Evolutionary conservation across 2,329 filamentous ascomycete species (phyloP), one percentile per base, ranked within the genome.

Genomic region (Fusarium sp.): DNA sequence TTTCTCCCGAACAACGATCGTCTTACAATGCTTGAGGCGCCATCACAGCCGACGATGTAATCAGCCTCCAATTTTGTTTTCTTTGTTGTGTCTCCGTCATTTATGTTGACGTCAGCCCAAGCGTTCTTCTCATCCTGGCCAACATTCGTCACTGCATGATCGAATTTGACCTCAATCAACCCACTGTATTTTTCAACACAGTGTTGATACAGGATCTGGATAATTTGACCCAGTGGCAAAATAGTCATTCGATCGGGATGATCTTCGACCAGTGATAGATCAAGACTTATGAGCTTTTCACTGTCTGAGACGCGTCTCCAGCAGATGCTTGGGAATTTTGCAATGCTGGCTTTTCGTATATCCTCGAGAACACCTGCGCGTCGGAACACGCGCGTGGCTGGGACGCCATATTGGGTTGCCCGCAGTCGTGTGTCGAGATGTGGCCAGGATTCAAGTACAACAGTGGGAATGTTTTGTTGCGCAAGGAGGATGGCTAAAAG

Each of bases 211-310:
- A 61, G 5, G 1, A 61, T 59, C 18, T 61, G 27, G 9, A 61
- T 59, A 1, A 61, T 61, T 20, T 61, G 42, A 0, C 58, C 58
- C 2, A 61, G 54, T 3, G 58, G 54, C 0, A 59, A 18, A 0
- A 61, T 61, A 0, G 58, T 59, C 58, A 59, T 61, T 9, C 54
- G 43, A 43, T 61, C 58, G 7, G 54, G 43, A 28, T 61, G 34
- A 27, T 61, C 58, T 11, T 61, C 54, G 2, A 61, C 58, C 3
- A 61, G 58, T 4, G 54, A 61, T 0, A 61, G 54, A 1, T 61
- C 43, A 2, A 61, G 54, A 23, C 58, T 43, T 5, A 61, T 60
- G 2, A 60, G 11, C 18, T 58, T 60, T 30, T 59, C 16, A 3
- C 46, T 28, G 11, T 61, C 54, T 14, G 54, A 48, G 2, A 61